Conservation (phyloP, 1,284 basidiomycete genomes). For the Moesziomyces parantarcticus region DNA sequence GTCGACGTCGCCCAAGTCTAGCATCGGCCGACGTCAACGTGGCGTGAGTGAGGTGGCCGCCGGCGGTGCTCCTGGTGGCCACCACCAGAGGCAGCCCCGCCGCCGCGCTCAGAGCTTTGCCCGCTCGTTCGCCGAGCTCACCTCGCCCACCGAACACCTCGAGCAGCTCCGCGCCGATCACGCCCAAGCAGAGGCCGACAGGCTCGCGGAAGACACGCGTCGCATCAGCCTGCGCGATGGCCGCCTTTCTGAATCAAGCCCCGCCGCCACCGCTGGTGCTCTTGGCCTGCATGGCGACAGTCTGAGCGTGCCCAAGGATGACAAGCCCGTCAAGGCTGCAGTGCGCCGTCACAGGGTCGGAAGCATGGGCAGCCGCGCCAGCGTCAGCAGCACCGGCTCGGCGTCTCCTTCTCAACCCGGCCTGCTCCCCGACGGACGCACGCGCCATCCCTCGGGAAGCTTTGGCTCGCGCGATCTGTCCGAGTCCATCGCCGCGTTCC, state of each 20-base stretch:
- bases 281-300: constrained; percentile 18
- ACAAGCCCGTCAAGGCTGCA: neutral
- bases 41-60: constrained; percentile 23
- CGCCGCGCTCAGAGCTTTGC: constrained; percentile 45
- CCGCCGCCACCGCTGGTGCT: constrained; percentile 9
- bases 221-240: constrained; percentile 25
- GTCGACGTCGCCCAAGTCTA: constrained; percentile 8
- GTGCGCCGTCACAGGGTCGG: constrained; percentile 6
- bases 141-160: constrained; percentile 32
- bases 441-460: constrained; percentile 46
- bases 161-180: constrained; percentile 39
- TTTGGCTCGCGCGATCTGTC: constrained; percentile 36
- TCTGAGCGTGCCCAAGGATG: neutral
- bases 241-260: constrained; percentile 9
- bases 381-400: constrained; percentile 21
- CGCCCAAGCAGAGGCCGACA: constrained; percentile 22
- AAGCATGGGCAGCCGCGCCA: constrained; percentile 11
- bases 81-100: constrained; percentile 14
- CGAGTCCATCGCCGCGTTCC: constrained; percentile 45
- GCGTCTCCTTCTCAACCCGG: constrained; percentile 32
- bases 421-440: constrained; percentile 46
- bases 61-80: neutral
- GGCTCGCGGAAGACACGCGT: constrained; percentile 17
- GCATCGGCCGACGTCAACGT: constrained; percentile 14
- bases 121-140: constrained; percentile 45